A percentile compares a stretch with the other conserved stretches of the same genome.
phyloP scores from a whole-genome alignment of 2,329 filamentous ascomycete species.

The Nigrograna mackinnonii region DNA sequence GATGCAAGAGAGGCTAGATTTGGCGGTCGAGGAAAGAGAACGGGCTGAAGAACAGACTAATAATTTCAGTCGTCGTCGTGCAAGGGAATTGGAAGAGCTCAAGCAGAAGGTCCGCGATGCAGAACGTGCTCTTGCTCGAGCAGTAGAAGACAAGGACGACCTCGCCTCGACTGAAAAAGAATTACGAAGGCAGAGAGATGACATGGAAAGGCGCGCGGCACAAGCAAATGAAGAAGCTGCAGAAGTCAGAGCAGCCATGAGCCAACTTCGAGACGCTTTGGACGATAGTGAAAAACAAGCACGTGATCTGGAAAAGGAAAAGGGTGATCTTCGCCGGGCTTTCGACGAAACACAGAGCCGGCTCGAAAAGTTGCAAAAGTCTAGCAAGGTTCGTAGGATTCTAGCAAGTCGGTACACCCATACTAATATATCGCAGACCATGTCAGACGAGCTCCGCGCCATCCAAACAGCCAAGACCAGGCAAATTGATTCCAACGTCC shows the following conservation, averaged over 20 bases:
- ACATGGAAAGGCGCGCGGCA: conserved; percentile 72
- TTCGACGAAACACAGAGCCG: conserved; percentile 78
- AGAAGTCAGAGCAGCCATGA: conserved; percentile 77
- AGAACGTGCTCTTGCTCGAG: conserved; percentile 73
- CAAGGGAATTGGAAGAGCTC: conserved; percentile 85
- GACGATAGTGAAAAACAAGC: conserved; percentile 87
- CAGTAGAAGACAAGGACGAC: conserved; percentile 76
- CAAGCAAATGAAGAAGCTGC: conserved; percentile 72
- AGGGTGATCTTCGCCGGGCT: conserved; percentile 71
- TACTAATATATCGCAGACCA: conserved; percentile 40
- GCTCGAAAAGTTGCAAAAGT: conserved; percentile 78
- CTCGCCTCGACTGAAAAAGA: conserved; percentile 74
- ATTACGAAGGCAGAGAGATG: conserved; percentile 73
- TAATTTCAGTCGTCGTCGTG: conserved; percentile 72
- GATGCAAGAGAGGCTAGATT: conserved; percentile 85
- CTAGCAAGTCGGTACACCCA: neutral
- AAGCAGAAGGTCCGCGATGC: conserved; percentile 78
- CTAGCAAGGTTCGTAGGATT: conserved; percentile 53
- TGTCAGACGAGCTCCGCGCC: conserved; percentile 62
- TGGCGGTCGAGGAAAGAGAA: conserved; percentile 91
- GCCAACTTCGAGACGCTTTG: conserved; percentile 75
- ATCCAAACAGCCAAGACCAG: conserved; percentile 45
- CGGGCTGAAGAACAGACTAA: conserved; percentile 88
- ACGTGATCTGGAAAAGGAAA: conserved; percentile 81
- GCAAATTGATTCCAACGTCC: conserved; percentile 46